Percentiles rank a stretch among this genome's conserved stretches.
Evolutionary conservation across 1,284 basidiomycete species (phyloP).

Genomic region (Thecaphora thlaspeos): DNA sequence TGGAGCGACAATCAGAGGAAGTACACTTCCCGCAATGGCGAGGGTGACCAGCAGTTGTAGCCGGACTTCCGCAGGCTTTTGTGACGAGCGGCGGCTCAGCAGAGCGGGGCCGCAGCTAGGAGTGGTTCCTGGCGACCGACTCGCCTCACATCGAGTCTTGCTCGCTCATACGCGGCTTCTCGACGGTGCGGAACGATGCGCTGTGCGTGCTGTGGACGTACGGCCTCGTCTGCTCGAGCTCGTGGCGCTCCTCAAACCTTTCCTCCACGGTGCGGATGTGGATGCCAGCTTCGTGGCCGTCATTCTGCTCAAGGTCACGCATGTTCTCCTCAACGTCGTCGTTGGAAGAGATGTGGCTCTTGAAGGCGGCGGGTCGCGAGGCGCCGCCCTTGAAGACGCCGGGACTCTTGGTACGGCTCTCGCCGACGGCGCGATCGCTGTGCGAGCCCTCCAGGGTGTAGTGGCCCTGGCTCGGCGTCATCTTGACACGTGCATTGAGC

Average conservation of each 20-base stretch:
- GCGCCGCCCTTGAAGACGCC: slow-evolving; percentile 25
- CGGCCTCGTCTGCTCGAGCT: slow-evolving; percentile 15
- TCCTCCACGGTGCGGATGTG: slow-evolving; percentile 48
- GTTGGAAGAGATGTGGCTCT: slow-evolving; percentile 22
- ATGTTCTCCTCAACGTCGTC: slow-evolving; percentile 18
- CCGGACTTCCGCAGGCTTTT: too few species aligned
- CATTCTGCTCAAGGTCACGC: slow-evolving; percentile 10
- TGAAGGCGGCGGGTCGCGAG: slow-evolving; percentile 33
- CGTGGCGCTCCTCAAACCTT: slow-evolving; percentile 41
- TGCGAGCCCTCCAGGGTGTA: slow-evolving; percentile 37
- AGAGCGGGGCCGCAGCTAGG: too few species aligned
- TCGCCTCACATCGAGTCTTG: slow-evolving; percentile 16
- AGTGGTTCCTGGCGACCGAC: too few species aligned
- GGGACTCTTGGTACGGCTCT: slow-evolving; percentile 17
- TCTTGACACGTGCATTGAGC: slow-evolving; percentile 46
- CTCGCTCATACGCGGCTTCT: slow-evolving; percentile 18
- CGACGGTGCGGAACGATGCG: slow-evolving; percentile 22
- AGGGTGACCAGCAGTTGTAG: too few species aligned
- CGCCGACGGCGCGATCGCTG: slow-evolving; percentile 21
- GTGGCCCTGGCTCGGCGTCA: slow-evolving; percentile 12
- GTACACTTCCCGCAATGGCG: too few species aligned
- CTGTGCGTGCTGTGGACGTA: slow-evolving; percentile 36
- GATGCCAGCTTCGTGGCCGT: slow-evolving; percentile 31
- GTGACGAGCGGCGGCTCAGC: too few species aligned
- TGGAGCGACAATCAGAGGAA: too few species aligned